Base-by-base conservation (phyloP, 2,329 filamentous ascomycete genomes). In the Fusarium sororula region DNA sequence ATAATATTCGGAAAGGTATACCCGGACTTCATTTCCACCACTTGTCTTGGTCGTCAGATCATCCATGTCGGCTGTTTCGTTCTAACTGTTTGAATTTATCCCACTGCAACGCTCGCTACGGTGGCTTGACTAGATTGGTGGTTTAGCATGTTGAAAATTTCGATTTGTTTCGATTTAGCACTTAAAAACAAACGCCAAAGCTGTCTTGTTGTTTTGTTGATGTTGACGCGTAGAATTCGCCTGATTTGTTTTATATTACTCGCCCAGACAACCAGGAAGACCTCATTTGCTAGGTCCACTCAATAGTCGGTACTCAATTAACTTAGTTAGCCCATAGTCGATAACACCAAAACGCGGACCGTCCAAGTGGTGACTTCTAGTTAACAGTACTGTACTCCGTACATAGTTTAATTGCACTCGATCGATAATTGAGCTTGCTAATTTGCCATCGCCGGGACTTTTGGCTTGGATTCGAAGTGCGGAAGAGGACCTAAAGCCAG, bases 1-100 rank as follows among this genome's bases (percentile, higher is more conserved):
- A 53, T 20, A 37, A 47, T 63, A 15, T 44, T 62, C 61, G 57
- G 64, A 70, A 66, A 62, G 61, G 50, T 45, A 68, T 63, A 66
- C n/a, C 65, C 58, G 41, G 54, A 11, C 22, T 78, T 75, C 77
- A 78, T 78, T 78, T 78, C 76, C 76, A 78, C 73, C 61, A 68
- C 51, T 62, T 32, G 62, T 68, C 51, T 58, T 55, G 57, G 67
- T 64, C 47, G 67, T 59, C 47, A 63, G 66, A 78, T 70, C 56
- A 65, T 42, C 63, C 68, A 65, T 68, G 56, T 18, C 41, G 57
- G 32, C 32, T 54, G 37, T 17, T 44, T 32, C 32, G 41, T 44
- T 65, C 48, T 51, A 47, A 42, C 38, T 42, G 38, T 63, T 60
- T 57, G 50, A 63, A 63, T 57, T 50, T 59, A 50, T 59, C 44